Percentiles rank a stretch among this genome's conserved stretches.
These are phyloP conservation scores for Lenwebbia sp. DNA, from an alignment of 345 rosid genomes.

Conservation along the genomic window DNA sequence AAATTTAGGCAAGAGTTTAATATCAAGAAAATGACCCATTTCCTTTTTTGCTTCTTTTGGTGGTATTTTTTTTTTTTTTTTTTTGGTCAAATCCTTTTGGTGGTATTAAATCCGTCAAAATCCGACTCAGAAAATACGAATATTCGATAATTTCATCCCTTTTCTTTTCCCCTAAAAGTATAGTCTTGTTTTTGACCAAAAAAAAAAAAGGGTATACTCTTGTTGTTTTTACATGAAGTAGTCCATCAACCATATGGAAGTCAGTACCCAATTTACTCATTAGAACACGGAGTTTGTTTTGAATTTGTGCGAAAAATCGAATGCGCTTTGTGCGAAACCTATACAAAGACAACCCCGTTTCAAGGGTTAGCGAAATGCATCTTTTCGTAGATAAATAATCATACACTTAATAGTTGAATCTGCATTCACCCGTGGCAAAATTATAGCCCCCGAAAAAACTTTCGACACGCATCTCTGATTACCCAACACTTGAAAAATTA, in stretches of 20 bases:
- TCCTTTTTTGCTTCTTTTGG: background rate
- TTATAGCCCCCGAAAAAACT: too few relatives aligned
- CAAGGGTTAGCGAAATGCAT: fast-evolving
- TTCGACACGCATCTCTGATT: fast-evolving
- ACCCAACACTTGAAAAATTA: too few relatives aligned
- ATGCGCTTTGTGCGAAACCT: background rate
- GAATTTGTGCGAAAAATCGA: background rate
- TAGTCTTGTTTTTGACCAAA: too few relatives aligned
- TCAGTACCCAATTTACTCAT: background rate
- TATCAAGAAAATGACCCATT: background rate
- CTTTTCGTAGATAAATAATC: background rate
- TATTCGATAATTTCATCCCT: background rate
- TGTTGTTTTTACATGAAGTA: background rate
- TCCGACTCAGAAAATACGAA: background rate
- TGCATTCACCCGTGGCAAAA: background rate
- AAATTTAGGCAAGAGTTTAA: background rate
- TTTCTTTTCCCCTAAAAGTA: background rate
- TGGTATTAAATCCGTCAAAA: background rate
- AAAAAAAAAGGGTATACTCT: too few relatives aligned
- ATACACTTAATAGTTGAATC: background rate
- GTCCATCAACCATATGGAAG: background rate
- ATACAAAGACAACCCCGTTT: background rate
- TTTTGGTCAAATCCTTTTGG: background rate
- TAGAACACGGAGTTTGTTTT: background rate
- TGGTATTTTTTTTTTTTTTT: too few relatives aligned